Conservation (phyloP, 495 filamentous ascomycete species). For the Penicillium psychrofluorescens region DNA sequence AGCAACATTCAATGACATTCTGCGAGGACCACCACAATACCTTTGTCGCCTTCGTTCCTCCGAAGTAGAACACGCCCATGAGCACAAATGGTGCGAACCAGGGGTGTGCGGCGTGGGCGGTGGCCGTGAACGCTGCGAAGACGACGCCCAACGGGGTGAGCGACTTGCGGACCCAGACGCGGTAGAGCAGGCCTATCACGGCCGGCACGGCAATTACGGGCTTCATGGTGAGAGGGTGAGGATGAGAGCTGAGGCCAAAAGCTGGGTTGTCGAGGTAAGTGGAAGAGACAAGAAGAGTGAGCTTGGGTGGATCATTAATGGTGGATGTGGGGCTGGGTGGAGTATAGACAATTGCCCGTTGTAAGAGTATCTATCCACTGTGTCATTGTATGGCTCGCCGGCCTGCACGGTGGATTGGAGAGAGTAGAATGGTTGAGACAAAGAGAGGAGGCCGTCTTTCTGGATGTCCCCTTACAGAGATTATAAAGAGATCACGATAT, state of each 20-base stretch:
- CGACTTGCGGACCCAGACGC: slow-evolving; percentile 65
- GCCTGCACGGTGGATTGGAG: no score
- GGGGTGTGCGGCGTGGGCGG: slow-evolving; percentile 78
- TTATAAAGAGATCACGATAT: not conserved
- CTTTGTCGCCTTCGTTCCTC: slow-evolving; percentile 77
- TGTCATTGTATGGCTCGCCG: no score
- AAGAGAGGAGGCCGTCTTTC: not conserved
- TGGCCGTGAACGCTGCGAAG: slow-evolving; percentile 62
- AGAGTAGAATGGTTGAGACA: no score
- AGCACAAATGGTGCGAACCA: slow-evolving; percentile 84
- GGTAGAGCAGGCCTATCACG: slow-evolving; percentile 55
- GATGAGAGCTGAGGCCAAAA: no score
- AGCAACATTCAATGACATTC: no score
- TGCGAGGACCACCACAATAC: slow-evolving; percentile 21
- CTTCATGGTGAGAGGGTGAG: slow-evolving; percentile 46
- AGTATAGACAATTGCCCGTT: no score
- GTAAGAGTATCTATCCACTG: no score
- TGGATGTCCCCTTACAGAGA: not conserved
- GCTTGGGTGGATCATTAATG: slow-evolving; percentile 1
- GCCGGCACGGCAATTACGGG: slow-evolving; percentile 61
- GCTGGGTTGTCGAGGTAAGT: no score
- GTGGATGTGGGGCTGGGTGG: not conserved
- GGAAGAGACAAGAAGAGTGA: not conserved
- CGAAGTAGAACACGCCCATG: slow-evolving; percentile 78
- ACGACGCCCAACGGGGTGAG: slow-evolving; percentile 67